Evolutionary conservation across 179 eudicot genomes (phyloP).

Genomic region (Nepenthes alata): DNA sequence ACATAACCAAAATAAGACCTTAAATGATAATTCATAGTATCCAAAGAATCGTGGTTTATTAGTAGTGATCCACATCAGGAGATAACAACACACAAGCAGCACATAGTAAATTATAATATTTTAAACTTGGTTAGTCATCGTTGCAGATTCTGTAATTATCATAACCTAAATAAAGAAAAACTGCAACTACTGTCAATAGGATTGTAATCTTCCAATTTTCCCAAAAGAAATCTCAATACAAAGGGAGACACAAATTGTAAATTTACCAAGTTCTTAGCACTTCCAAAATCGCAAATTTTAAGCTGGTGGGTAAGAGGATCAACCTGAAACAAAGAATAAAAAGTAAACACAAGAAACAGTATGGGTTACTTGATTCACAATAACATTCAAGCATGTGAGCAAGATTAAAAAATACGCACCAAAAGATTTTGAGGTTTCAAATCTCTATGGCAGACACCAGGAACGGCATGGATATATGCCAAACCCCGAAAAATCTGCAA

Average conservation of each 20-base stretch:
- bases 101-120: too few species aligned
- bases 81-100: too few species aligned
- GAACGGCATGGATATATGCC: constrained; percentile 63
- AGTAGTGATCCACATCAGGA: too few species aligned
- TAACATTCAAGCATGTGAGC: background rate
- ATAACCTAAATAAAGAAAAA: too few species aligned
- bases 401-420: constrained; percentile 24
- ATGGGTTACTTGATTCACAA: background rate
- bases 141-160: too few species aligned
- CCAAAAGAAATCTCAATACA: background rate
- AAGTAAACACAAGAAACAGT: background rate
- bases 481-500: constrained; percentile 73
- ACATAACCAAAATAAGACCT: too few species aligned
- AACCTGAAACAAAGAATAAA: constrained; percentile 30
- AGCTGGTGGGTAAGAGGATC: constrained; percentile 54
- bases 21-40: too few species aligned
- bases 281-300: constrained; percentile 38
- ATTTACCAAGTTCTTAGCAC: constrained; percentile 36
- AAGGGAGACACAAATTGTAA: background rate
- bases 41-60: too few species aligned
- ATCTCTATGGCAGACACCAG: constrained; percentile 74
- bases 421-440: constrained; percentile 78
- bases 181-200: too few species aligned
- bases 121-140: too few species aligned
- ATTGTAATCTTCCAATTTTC: too few species aligned